Evolutionary conservation across 2,329 filamentous ascomycete species (phyloP), one percentile per base, ranked within the genome.

Genomic region (Phyllachora maydis): DNA sequence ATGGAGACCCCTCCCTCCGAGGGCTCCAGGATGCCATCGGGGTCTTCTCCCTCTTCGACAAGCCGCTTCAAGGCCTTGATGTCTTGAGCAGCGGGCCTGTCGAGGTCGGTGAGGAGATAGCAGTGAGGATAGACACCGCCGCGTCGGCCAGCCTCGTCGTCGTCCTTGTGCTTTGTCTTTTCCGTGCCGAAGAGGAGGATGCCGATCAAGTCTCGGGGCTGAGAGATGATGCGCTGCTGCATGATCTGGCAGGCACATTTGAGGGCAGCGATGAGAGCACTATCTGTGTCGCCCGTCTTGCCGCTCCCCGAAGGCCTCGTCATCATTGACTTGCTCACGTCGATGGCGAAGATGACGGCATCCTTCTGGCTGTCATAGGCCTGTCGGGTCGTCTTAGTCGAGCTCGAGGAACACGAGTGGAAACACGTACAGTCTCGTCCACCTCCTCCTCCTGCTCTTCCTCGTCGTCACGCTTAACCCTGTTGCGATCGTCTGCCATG

Each of bases 201-300:
- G 2, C 85, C 83, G 65, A 98, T 93, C 78, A 93, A 90, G 31
- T 98, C 88, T 40, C 74, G 83, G 2, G 88, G 88, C 30, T 83
- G 85, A 4, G 85, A 85, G 37, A 98, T 95, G 46, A 98, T 95
- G 36, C 88, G 79, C 51, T 95, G 85, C 50, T 95, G 81, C 79
- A 98, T 93, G 25, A 98, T 58, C 40, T 81, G 69, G 40, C 91
- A 91, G 28, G 85, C 88, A 38, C 81, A 93, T 57, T 92, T 92
- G 23, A 98, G 51, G 4, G 88, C 83, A 10, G 85, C 83, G 24
- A 73, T 61, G 1, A 81, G 59, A 4, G 85, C 70, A 21, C 76
- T 83, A 38, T 85, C 78, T 27, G 58, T 68, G 32, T 78, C 74
- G 20, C 82, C 85, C 49, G 81, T 85, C 49, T 78, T 91, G 30